Percentiles rank a stretch among this genome's conserved stretches.
phyloP scores from a whole-genome alignment of 257 asterid species.

The Capsicum baccatum region DNA sequence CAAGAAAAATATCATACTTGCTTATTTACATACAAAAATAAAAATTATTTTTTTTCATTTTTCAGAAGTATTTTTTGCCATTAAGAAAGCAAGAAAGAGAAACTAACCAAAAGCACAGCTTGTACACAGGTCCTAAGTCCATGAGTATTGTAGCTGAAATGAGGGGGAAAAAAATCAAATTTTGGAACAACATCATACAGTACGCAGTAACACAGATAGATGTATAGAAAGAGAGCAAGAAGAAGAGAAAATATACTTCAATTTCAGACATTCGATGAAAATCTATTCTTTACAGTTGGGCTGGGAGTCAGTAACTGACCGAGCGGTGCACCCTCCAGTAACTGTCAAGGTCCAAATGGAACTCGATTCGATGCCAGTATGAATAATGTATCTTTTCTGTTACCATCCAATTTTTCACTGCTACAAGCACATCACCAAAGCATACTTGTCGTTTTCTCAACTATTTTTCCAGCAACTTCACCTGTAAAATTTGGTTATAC shows the following conservation, averaged over 20 bases:
- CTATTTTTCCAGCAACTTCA: conserved; percentile 74
- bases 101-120: conserved; percentile 79
- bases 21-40: too few relatives aligned
- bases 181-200: conserved; percentile 51
- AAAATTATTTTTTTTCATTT: too few relatives aligned
- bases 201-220: conserved; percentile 47
- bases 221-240: not conserved
- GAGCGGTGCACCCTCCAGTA: conserved; percentile 44
- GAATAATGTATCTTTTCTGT: conserved; percentile 83
- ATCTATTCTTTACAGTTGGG: conserved; percentile 73
- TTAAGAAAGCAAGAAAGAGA: not conserved
- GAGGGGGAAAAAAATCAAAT: not conserved
- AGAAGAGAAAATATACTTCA: conserved; percentile 50
- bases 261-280: conserved; percentile 81
- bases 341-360: conserved; percentile 89
- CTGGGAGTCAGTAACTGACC: conserved; percentile 77
- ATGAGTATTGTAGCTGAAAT: conserved; percentile 69
- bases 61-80: too few relatives aligned
- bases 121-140: conserved; percentile 86
- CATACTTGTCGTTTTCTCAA: conserved; percentile 76
- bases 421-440: conserved; percentile 81
- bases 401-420: conserved; percentile 74
- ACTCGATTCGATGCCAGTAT: conserved; percentile 88
- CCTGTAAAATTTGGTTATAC: conserved; percentile 74
- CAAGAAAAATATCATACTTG: too few relatives aligned